A percentile compares a stretch with the other conserved stretches of the same genome.
Evolutionary conservation across 208 protist species (phyloP).

Genomic region (Trypanosoma boissoni): DNA sequence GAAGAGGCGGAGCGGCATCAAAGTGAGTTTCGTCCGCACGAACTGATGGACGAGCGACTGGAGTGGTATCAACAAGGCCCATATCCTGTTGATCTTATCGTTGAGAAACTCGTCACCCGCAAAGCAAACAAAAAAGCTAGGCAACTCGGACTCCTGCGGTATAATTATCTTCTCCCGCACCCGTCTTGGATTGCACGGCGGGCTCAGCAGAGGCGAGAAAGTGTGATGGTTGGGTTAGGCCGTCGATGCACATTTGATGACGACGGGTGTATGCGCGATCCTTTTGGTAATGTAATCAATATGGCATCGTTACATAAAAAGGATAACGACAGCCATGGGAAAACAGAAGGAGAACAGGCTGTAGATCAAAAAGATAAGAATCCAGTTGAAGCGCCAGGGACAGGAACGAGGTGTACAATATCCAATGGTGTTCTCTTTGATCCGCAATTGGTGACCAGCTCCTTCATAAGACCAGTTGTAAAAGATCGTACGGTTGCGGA

Average conservation of each 20-base stretch:
- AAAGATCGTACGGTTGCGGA: slow-evolving; percentile 45
- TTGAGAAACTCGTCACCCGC: slow-evolving; percentile 70
- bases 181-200: slow-evolving; percentile 84
- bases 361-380: too few relatives aligned
- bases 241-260: slow-evolving; percentile 71
- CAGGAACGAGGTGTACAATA: slow-evolving; percentile 1
- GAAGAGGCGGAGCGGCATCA: slow-evolving; percentile 35
- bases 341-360: too few relatives aligned
- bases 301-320: neutral
- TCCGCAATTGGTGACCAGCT: slow-evolving; percentile 31
- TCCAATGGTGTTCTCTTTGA: slow-evolving; percentile 41
- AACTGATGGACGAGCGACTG: slow-evolving; percentile 79
- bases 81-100: slow-evolving; percentile 81
- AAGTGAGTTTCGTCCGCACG: slow-evolving; percentile 66
- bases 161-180: slow-evolving; percentile 85
- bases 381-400: neutral
- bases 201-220: slow-evolving; percentile 56
- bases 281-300: slow-evolving; percentile 39
- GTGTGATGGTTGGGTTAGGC: slow-evolving; percentile 66
- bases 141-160: slow-evolving; percentile 67
- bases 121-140: slow-evolving; percentile 85
- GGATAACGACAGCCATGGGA: neutral
- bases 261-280: slow-evolving; percentile 44
- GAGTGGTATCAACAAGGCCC: slow-evolving; percentile 90
- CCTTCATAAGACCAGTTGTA: slow-evolving; percentile 53